A percentile compares a stretch with the other conserved stretches of the same genome.
Conservation (phyloP, 768 basidiomycete species). For the Pisolithus sp. region DNA sequence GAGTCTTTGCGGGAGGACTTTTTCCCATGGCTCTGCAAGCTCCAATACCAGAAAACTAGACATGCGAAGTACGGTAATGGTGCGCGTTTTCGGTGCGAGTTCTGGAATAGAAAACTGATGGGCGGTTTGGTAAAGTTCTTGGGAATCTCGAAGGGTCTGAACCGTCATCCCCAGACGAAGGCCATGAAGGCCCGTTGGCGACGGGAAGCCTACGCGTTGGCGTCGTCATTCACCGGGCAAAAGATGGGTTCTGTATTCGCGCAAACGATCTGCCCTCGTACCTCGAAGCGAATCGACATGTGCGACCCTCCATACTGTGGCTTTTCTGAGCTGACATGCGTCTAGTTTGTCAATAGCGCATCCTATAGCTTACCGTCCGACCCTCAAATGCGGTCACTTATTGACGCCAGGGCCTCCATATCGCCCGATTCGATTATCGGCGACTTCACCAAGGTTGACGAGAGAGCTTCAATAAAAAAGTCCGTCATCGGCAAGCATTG, state of each 20-base stretch:
- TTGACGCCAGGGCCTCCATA: slow-evolving; percentile 78
- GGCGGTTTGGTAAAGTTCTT: slow-evolving; percentile 32
- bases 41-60: slow-evolving; percentile 66
- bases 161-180: slow-evolving; percentile 40
- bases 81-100: slow-evolving; percentile 21
- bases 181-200: slow-evolving; percentile 29
- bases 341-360: slow-evolving; percentile 43
- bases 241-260: slow-evolving; percentile 54
- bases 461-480: slow-evolving; percentile 74
- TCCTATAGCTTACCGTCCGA: slow-evolving; percentile 53
- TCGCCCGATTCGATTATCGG: slow-evolving; percentile 79
- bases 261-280: slow-evolving; percentile 74
- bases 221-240: slow-evolving; percentile 49
- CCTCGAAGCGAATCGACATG: slow-evolving; percentile 75
- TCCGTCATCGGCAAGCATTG: slow-evolving; percentile 79
- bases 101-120: neutral
- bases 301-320: slow-evolving; percentile 28
- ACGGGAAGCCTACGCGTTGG: slow-evolving; percentile 56
- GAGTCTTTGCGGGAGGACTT: slow-evolving; percentile 88
- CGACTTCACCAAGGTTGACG: slow-evolving; percentile 74
- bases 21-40: slow-evolving; percentile 86
- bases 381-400: slow-evolving; percentile 56
- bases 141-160: slow-evolving; percentile 34
- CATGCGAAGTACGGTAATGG: slow-evolving; percentile 53
- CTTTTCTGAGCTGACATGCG: slow-evolving; percentile 11